phyloP scores from a whole-genome alignment of 441 rosid genomes.

The Breynia disticha region DNA sequence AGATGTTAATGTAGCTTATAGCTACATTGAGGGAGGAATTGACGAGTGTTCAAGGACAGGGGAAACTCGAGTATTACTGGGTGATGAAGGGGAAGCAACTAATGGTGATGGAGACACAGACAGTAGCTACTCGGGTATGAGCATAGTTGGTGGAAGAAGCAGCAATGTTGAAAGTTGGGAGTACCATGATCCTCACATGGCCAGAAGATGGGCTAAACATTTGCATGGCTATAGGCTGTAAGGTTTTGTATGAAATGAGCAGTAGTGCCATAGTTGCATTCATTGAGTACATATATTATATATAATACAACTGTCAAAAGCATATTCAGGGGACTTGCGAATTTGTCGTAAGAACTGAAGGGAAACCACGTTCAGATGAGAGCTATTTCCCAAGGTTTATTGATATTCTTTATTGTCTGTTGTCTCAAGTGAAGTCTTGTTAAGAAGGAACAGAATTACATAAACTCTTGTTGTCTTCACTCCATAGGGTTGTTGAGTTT shows the following conservation, averaged over 20 bases:
- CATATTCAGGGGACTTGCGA: too few species aligned
- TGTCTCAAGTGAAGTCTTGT: too few species aligned
- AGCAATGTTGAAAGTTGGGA: conserved; percentile 63
- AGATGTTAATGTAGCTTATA: conserved; percentile 42
- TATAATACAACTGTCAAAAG: too few species aligned
- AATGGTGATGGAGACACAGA: conserved; percentile 17
- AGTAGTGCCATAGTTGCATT: too few species aligned
- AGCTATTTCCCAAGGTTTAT: too few species aligned
- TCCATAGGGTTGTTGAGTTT: too few species aligned
- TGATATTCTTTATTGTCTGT: too few species aligned
- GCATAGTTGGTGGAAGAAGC: conserved; percentile 34
- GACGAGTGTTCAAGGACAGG: conserved; percentile 49
- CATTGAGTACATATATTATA: too few species aligned
- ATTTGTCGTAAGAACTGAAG: too few species aligned
- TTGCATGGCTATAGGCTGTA: conserved; percentile 59
- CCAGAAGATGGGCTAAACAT: conserved; percentile 83
- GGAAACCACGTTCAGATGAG: too few species aligned
- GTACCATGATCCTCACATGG: conserved; percentile 67
- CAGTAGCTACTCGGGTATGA: conserved; percentile 24
- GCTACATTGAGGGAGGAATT: conserved; percentile 52
- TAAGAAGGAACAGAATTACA: too few species aligned
- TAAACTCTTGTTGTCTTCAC: too few species aligned
- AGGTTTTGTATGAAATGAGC: conserved; percentile 8
- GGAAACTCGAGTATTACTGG: conserved; percentile 37
- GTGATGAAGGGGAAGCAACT: conserved; percentile 30